These are phyloP conservation scores for Populus pruinosa DNA, from an alignment of 345 rosid genomes.

Conservation along the genomic window DNA sequence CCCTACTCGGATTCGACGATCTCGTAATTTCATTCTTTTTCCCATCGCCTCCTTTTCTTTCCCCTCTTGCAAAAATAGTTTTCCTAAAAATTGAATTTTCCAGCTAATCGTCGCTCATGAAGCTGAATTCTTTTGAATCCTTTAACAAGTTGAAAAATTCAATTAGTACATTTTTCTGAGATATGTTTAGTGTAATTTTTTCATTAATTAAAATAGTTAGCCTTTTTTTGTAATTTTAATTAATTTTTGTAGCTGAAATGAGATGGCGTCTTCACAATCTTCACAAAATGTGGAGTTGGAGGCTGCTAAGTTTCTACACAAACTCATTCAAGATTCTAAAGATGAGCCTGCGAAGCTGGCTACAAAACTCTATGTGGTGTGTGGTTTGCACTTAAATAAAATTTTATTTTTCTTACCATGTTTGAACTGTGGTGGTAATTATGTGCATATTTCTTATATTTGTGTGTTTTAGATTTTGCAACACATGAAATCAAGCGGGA, in stretches of 20 bases:
- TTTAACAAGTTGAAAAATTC: background rate
- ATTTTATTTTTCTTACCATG: background rate
- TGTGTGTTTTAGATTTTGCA: slow-evolving; percentile 65
- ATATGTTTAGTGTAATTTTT: background rate
- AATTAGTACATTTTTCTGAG: background rate
- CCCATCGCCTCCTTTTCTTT: background rate
- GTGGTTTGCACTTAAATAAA: slow-evolving; percentile 15
- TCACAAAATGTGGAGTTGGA: slow-evolving; percentile 89
- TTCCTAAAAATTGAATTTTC: background rate
- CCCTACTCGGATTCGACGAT: background rate
- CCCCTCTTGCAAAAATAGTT: background rate
- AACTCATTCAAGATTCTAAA: slow-evolving; percentile 93
- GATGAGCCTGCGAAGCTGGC: slow-evolving; percentile 96
- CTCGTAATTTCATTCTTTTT: background rate
- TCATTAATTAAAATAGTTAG: background rate
- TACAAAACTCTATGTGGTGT: slow-evolving; percentile 85
- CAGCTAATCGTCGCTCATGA: background rate
- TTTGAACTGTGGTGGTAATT: slow-evolving; percentile 3
- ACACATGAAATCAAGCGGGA: slow-evolving; percentile 97
- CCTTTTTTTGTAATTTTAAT: background rate
- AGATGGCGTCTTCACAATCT: slow-evolving; percentile 53
- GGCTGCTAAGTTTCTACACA: slow-evolving; percentile 97
- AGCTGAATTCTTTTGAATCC: background rate
- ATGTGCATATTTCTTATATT: slow-evolving; percentile 4
- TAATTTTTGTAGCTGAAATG: slow-evolving; percentile 26